Percentiles rank a stretch among this genome's conserved stretches.
Conservation (phyloP, 2,329 filamentous ascomycete genomes). For the Byssochlamys sp. region DNA sequence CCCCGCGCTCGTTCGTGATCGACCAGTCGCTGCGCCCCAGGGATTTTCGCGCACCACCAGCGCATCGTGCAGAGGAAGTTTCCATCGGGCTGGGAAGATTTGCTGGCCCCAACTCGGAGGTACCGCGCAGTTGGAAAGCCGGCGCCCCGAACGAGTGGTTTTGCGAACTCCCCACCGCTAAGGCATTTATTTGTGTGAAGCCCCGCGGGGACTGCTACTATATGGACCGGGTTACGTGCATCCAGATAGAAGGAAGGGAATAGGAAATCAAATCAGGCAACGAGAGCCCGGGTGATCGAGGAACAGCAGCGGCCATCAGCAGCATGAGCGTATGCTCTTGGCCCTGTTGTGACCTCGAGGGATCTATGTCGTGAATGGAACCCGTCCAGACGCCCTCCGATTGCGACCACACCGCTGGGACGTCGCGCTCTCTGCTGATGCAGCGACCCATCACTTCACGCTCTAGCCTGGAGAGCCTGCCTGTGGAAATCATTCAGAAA, state of each 20-base stretch:
- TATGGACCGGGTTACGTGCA: background rate
- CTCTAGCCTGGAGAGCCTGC: slow-evolving; percentile 36
- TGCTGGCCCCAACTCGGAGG: background rate
- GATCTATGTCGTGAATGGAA: background rate
- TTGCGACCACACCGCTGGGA: background rate
- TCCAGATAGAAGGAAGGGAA: background rate
- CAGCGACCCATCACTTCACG: background rate
- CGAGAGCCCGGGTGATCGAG: background rate
- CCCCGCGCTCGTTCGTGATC: background rate
- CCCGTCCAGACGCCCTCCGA: background rate
- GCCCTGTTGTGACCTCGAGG: background rate
- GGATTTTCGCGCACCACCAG: background rate
- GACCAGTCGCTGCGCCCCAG: background rate
- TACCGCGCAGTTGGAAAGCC: background rate
- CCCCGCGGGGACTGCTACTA: background rate
- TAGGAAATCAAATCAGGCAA: background rate
- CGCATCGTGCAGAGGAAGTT: background rate
- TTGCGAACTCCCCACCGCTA: background rate
- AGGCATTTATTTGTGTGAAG: background rate
- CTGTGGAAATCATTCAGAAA: slow-evolving; percentile 40
- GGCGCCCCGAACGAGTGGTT: background rate
- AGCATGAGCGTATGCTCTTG: background rate
- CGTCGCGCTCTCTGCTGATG: background rate
- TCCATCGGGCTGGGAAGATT: background rate
- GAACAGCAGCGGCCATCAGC: background rate